phyloP scores from a whole-genome alignment of 2,329 filamentous ascomycete species.

The Colletotrichum tropicale region DNA sequence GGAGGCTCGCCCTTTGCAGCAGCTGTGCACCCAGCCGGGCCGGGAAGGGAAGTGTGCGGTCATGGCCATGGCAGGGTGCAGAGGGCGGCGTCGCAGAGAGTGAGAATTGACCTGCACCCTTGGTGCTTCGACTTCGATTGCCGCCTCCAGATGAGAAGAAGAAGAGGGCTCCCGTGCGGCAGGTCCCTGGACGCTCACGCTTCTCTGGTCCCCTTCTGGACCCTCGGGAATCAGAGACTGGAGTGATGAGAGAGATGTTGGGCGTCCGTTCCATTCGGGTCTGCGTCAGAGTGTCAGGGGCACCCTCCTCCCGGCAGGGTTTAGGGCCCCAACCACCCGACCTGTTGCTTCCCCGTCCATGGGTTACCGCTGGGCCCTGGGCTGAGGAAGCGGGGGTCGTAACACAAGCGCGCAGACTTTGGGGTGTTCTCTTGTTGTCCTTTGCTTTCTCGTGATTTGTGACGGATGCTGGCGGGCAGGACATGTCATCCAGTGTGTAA shows the following conservation, averaged over 20 bases:
- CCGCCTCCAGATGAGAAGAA: neutral
- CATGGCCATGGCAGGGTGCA: neutral
- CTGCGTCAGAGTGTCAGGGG: slow-evolving; percentile 1
- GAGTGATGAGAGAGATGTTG: neutral
- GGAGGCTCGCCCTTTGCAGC: neutral
- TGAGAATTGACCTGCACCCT: neutral
- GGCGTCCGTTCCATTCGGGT: neutral
- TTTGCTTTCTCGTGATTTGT: neutral
- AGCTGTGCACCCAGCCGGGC: neutral
- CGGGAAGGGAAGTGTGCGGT: neutral
- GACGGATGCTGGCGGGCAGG: neutral
- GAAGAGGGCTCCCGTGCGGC: neutral
- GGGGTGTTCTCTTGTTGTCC: neutral
- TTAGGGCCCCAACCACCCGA: slow-evolving; percentile 3
- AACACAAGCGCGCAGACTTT: neutral
- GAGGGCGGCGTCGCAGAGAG: neutral
- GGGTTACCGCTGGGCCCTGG: neutral
- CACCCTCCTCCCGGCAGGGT: slow-evolving; percentile 1
- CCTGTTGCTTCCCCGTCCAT: neutral
- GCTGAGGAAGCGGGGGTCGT: neutral
- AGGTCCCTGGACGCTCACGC: neutral
- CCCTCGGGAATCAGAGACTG: neutral
- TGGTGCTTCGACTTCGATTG: neutral
- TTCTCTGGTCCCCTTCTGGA: neutral
- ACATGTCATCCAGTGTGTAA: neutral